Base-by-base conservation (phyloP, 2,329 filamentous ascomycete species). In the Aulographum hederae region DNA sequence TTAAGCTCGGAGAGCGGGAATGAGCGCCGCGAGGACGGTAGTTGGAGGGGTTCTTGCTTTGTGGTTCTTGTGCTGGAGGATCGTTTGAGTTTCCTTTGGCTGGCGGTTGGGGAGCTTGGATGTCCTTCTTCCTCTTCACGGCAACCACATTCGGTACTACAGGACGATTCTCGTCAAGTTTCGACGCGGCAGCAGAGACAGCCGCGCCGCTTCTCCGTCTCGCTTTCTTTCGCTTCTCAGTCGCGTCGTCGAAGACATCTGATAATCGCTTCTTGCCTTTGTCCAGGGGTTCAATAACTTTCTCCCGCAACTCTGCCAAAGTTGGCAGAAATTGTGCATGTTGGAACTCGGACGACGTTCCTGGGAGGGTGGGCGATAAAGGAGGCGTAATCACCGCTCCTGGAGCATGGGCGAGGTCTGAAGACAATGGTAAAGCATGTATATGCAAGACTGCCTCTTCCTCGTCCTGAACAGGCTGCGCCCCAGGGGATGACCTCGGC, bases 181-280 rank as follows among this genome's bases (percentile, higher is more conserved):
- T 8, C 27, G 27, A 29, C 11, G 8, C 27, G 11, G 8, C 27
- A 11, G 8, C 8, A 10, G 11, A 10, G 33, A 34, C 3, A 35
- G 18, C 12, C 33, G 33, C 6, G 33, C 30, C 16, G 30, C 26
- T 6, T 30, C 14, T 20, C 12, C 52, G 46, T 19, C 51, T 52
- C 1, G 56, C 53, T 32, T 57, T 57, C 30, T 49, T 53, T 3
- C 53, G 51, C 3, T 52, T 53, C 29, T 58, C 49, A 2, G 51
- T 49, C 3, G 61, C 61, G 41, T 60, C 55, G 30, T 65, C 58
- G 31, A 66, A 63, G 3, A 63, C 43, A 20, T 58, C 52, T 5
- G 43, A 44, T 11, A 52, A 42, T 12, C 58, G 52, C 39, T 61
- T 65, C 8, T 30, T 32, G 1, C 48, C 44, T 1, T 46, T 36